Conservation (phyloP, 495 filamentous ascomycete genomes). For the Penicillium malachiteum region DNA sequence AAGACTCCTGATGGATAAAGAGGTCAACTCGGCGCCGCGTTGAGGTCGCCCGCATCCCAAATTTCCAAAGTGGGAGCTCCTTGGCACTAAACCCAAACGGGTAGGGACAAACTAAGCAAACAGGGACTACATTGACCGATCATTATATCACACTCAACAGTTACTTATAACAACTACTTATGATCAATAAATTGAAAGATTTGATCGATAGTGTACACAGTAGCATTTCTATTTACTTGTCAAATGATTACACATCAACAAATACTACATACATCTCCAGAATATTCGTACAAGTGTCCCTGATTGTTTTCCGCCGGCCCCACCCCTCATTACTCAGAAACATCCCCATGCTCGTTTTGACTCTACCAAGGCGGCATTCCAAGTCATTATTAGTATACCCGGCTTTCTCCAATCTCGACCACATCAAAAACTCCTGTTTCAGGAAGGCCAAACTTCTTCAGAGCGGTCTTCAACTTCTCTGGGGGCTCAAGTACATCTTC, state of each 20-base stretch:
- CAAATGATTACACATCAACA: too few relatives aligned
- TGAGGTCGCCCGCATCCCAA: constrained; percentile 33
- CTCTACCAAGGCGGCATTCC: too few relatives aligned
- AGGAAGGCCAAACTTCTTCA: constrained; percentile 63
- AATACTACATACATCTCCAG: not conserved
- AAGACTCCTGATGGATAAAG: constrained; percentile 20
- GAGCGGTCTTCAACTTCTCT: constrained; percentile 68
- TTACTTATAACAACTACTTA: too few relatives aligned
- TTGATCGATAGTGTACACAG: too few relatives aligned
- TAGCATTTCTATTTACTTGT: too few relatives aligned
- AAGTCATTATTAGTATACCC: constrained; percentile 58
- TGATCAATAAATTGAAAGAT: too few relatives aligned
- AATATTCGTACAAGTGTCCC: not conserved
- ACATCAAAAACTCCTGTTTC: constrained; percentile 86
- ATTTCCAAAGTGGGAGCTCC: constrained; percentile 43
- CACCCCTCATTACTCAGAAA: not conserved
- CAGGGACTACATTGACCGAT: constrained; percentile 9
- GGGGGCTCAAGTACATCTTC: constrained; percentile 89
- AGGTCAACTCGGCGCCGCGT: constrained; percentile 26
- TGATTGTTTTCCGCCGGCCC: not conserved
- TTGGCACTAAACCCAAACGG: constrained; percentile 24
- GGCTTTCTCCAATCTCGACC: constrained; percentile 82
- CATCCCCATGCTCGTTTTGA: not conserved
- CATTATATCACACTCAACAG: not conserved
- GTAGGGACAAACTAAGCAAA: constrained; percentile 27